Evolutionary conservation across 192 early-diverging fungal genomes (phyloP), one percentile per base, ranked within the genome.

Genomic region (Chytriomyces sp.): DNA sequence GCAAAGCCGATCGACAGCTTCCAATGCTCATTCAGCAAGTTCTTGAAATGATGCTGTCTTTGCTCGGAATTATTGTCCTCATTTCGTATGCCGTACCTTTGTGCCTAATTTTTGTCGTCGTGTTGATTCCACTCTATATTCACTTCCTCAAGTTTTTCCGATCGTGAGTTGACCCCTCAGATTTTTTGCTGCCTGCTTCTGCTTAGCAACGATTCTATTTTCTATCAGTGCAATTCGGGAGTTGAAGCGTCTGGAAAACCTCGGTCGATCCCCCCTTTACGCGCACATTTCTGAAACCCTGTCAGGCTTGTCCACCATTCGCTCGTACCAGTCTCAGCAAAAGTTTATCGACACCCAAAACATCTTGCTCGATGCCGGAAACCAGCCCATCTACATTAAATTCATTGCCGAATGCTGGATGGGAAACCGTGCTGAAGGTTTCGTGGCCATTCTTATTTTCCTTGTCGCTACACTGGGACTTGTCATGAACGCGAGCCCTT

Each of bases 231-330:
- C 68, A 26, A 92, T 92, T 0, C 93, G 94, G 43, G 95, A 98
- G 82, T 64, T 99, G 46, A 95, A 95, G 78, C 91, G 94, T 20
- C 82, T 98, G 5, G 94, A 96, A 61, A 91, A 93, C 6, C 86
- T 94, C 16, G 81, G 92, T n/a, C 86, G 94, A 45, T 92, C 92
- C 5, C 93, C 94, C 0, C 83, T 98, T 3, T 80, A 87, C 86
- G 72, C 88, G 79, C 80, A 85, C 85, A 61, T 93, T 83, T 77
- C 80, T 10, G 93, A 93, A 61, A 86, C 91, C 0, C 72, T 94
- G 35, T 86, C 88, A 13, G 97, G 97, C 0, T 70, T 95, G 9
- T 79, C 93, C 4, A 96, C 94, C 0, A 97, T 98, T 76, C 87
- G 95, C 23, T 93, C 95, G 0, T 97, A 93, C 77, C 76, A 88